Conservation (phyloP, 495 filamentous ascomycete species). For the Parathielavia hyrcaniae region DNA sequence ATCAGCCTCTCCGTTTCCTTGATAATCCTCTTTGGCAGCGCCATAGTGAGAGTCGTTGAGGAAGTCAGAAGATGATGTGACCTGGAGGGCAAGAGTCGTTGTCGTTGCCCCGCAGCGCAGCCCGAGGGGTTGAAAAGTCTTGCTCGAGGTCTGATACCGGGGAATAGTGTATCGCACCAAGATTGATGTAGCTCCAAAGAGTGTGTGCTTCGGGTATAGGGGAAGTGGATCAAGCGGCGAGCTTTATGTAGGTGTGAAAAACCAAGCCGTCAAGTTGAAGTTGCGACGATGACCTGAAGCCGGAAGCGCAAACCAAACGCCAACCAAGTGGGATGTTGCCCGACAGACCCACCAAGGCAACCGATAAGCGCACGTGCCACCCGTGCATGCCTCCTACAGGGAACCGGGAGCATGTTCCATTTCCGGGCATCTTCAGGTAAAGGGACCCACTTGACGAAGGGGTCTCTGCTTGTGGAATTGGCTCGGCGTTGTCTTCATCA, state of each 20-base stretch:
- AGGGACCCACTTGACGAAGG: too few relatives aligned
- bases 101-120: background rate
- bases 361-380: slow-evolving; percentile 21
- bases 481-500: too few relatives aligned
- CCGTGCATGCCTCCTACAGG: too few relatives aligned
- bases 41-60: slow-evolving; percentile 40
- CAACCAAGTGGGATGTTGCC: slow-evolving; percentile 15
- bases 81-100: background rate
- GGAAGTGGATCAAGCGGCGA: background rate
- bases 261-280: background rate
- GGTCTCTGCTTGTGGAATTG: too few relatives aligned
- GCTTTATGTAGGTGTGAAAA: background rate
- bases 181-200: background rate
- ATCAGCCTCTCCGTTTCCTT: slow-evolving; percentile 98
- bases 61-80: background rate
- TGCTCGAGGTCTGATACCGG: too few relatives aligned
- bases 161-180: too few relatives aligned
- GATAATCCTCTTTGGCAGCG: slow-evolving; percentile 90
- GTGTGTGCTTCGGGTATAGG: background rate
- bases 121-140: background rate
- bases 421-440: too few relatives aligned
- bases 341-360: background rate
- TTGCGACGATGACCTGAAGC: background rate
- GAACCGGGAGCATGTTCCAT: too few relatives aligned
- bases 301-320: slow-evolving; percentile 1